phyloP scores from a whole-genome alignment of 495 filamentous ascomycete genomes.

The Umbilicaria muhlenbergii region DNA sequence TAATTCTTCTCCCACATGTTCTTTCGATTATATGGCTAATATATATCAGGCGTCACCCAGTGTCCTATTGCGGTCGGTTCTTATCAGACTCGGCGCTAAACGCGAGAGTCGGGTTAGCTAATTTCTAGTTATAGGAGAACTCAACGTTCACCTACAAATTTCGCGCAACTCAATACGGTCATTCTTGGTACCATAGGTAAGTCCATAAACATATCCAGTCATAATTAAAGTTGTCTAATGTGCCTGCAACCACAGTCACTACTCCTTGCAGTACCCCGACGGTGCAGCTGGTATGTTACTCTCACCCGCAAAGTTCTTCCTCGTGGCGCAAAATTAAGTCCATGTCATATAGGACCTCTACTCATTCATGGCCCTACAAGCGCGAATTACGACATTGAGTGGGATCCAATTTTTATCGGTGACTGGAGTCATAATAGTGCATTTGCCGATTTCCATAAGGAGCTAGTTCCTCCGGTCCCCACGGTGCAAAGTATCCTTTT shows the following conservation, averaged over 20 bases:
- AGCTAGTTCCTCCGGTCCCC: conserved; percentile 1
- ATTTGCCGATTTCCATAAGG: conserved; percentile 5
- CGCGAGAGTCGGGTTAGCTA: neutral
- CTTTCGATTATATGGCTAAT: neutral
- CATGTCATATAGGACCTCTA: conserved; percentile 25
- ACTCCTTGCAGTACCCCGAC: conserved; percentile 25
- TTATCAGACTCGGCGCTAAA: neutral
- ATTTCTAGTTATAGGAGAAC: too few species aligned
- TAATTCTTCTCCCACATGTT: neutral
- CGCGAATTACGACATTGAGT: conserved; percentile 17
- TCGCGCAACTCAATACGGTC: conserved; percentile 36
- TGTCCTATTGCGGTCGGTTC: conserved; percentile 32
- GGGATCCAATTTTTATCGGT: conserved; percentile 10
- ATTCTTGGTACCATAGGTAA: conserved; percentile 40
- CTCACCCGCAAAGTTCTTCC: too few species aligned
- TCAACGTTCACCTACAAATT: conserved; percentile 32
- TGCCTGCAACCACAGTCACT: conserved; percentile 19
- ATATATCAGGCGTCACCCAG: conserved; percentile 25
- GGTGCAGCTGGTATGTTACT: conserved; percentile 16
- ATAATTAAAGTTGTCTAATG: too few species aligned
- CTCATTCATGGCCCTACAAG: conserved; percentile 29
- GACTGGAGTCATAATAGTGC: conserved; percentile 11
- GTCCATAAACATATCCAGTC: too few species aligned
- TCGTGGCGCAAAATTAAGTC: too few species aligned
- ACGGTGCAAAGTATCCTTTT: conserved; percentile 27